Base-by-base conservation (phyloP, 805 yeast genomes). In the Brettanomyces sp. region DNA sequence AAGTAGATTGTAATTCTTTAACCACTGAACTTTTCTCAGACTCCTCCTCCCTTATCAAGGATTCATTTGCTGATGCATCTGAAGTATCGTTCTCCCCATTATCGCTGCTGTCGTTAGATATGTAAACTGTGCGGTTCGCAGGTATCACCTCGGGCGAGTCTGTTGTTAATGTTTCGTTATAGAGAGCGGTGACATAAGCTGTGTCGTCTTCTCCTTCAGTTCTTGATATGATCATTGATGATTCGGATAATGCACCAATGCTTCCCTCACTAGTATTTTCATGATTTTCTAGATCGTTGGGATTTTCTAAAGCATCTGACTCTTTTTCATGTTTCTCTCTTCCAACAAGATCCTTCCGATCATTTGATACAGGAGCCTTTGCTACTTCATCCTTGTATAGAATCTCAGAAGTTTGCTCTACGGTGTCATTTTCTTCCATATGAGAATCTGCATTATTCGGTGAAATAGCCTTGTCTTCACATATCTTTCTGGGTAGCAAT, bases 51-150 rank as follows among this genome's bases (percentile, higher is more conserved):
- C 11, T 28, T 28, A 28, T 9, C 18, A 18, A 18, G 18, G 18
- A 18, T 7, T 28, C 11, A 7, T 28, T 28, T 40, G 22, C 23
- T 24, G 22, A 8, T 13, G 6, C 37, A 7, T 35, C 37, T n/a
- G 37, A n/a, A 35, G 37, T 35, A 7, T 35, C n/a, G 7, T 35
- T 12, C 13, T 35, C 37, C 7, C 22, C 37, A 35, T n/a, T 35
- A 8, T 35, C 37, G 13, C 13, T 18, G 37, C 37, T 35, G n/a
- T n/a, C 37, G n/a, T 35, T 35, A 35, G 37, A 35, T 35, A 53
- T 43, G 41, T 54, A 56, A 9, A 58, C 50, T 1, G 63, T 54
- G 39, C 56, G 60, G 36, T 58, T 53, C 4, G 60, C 61, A 38
- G 53, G 40, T 8, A 50, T 23, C 18, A 47, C 51, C 30, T 51